Base-by-base conservation (phyloP, 192 early-diverging fungal species). In the Umbelopsis vinacea region DNA sequence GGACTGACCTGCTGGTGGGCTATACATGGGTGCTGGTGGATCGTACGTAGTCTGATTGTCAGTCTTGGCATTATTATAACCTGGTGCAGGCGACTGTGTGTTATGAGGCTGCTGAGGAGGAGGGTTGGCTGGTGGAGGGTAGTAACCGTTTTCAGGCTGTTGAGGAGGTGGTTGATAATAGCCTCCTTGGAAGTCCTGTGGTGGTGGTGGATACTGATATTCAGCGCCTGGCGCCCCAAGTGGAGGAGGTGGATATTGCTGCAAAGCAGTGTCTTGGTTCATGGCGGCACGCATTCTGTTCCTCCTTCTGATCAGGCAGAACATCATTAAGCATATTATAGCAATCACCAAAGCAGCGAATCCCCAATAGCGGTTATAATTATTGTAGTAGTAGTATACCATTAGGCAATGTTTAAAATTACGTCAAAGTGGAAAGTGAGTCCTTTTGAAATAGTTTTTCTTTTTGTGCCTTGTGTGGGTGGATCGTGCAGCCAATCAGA, bases 171-270 rank as follows among this genome's bases (percentile, higher is more conserved):
- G 57, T 17, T 63, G 33, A 19, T 63, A 63, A 33, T 35, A 37
- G 33, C 15, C 26, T 63, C 33, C 57, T 63, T 63, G 57, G 19
- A 0, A 26, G 12, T 50, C 48, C 1, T 4, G 22, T 11, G 57
- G 57, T 37, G 57, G 57, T 37, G 57, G 57, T 6, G 26, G 33
- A 33, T 14, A 63, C 33, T 14, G 33, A n/a, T 63, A 63, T 37
- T 63, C 35, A 35, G 24, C 54, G 11, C 29, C 29, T 14, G 53
- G 23, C 22, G 11, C 23, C 17, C 12, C 26, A 29, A 29, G 57
- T 2, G 29, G 54, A 8, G 29, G 54, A 4, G 54, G 57, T 63
- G 57, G 57, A 35, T 63, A 63, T n/a, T 63, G 57, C 17, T 35
- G 29, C 4, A 63, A 14, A 37, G 11, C 57, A 11, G 57, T 33